These are phyloP conservation scores for Debaryomyces tyrocola DNA, from an alignment of 805 yeast genomes.

Conservation along the genomic window DNA sequence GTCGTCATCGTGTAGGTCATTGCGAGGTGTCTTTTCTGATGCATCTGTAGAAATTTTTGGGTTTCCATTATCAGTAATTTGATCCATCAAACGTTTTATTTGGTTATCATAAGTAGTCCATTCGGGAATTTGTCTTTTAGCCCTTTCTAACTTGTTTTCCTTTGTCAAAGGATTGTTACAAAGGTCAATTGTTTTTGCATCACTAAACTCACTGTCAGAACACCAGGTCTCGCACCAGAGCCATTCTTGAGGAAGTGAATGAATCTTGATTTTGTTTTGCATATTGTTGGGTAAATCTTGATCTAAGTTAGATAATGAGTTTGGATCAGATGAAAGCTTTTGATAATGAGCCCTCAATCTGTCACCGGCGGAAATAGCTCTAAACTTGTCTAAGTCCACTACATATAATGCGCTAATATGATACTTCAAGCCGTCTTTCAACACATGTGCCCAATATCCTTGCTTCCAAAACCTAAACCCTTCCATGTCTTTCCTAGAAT, in stretches of 20 bases:
- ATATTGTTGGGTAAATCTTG: slow-evolving; percentile 92
- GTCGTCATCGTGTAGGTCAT: not conserved
- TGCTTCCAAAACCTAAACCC: slow-evolving; percentile 89
- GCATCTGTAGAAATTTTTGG: not conserved
- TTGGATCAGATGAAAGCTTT: slow-evolving; percentile 72
- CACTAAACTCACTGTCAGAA: slow-evolving; percentile 54
- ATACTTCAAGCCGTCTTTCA: slow-evolving; percentile 61
- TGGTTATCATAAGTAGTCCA: slow-evolving; percentile 69
- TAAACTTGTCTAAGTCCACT: slow-evolving; percentile 69
- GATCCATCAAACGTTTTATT: slow-evolving; percentile 22
- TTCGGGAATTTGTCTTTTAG: slow-evolving; percentile 74
- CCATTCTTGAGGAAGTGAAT: slow-evolving; percentile 80
- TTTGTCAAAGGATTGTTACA: slow-evolving; percentile 83
- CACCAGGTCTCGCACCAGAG: slow-evolving; percentile 96
- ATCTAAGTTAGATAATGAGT: slow-evolving; percentile 78
- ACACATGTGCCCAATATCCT: slow-evolving; percentile 79
- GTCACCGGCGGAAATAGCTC: slow-evolving; percentile 75
- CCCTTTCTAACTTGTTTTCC: slow-evolving; percentile 75
- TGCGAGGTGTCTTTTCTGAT: not conserved
- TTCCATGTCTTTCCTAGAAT: slow-evolving; percentile 74
- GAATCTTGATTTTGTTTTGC: slow-evolving; percentile 66
- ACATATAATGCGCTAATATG: slow-evolving; percentile 86
- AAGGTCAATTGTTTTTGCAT: slow-evolving; percentile 78
- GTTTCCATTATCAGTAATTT: not conserved
- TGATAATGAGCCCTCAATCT: slow-evolving; percentile 81